Evolutionary conservation across 179 eudicot genomes (phyloP), one percentile per base, ranked within the genome.

Genomic region (Beta lomatogona): DNA sequence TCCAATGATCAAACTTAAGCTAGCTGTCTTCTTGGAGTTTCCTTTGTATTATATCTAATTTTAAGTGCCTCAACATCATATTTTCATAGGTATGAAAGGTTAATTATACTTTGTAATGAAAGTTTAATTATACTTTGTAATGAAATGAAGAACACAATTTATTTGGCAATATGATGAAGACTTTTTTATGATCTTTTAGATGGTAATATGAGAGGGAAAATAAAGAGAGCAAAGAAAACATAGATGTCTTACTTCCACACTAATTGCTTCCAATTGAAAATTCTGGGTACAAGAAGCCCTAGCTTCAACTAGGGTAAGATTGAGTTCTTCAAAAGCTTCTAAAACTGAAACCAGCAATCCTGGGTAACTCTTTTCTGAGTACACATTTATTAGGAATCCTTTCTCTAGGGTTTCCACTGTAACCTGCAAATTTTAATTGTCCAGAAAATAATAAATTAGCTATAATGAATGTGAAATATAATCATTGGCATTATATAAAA

Each of bases 351-450:
- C 94, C n/a, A 94, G 90, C 78, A 94, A 69, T 21, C 92, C 91
- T 3, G 89, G 92, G 80, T 89, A 90, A 73, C 76, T 91, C 83
- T 79, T 90, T 22, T 81, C 92, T 67, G 92, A 85, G 55, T 55
- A 83, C 45, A 94, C 89, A 66, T 91, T 91, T 60, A 94, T 91
- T 36, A 88, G 83, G 75, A 88, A 89, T 12, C 98, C 97, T 77
- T 91, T 94, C 73, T 91, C 91, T 86, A 91, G 88, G 89, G 92
- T 86, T 89, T 94, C 91, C 66, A 94, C 98, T 5, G 90, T 87
- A 9, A 91, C 94, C 90, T 89, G 89, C 69, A 61, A 55, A 65
- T 22, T 45, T 31, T 16, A 66, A 36, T 36, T 59, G 50, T 22
- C 31, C 31, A 28, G 31, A 28, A 28, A 82, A 4, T 6, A 25